A percentile compares a stretch with the other conserved stretches of the same genome.
phyloP scores from a whole-genome alignment of 345 rosid genomes.

The Zanthoxylum bungeanum region DNA sequence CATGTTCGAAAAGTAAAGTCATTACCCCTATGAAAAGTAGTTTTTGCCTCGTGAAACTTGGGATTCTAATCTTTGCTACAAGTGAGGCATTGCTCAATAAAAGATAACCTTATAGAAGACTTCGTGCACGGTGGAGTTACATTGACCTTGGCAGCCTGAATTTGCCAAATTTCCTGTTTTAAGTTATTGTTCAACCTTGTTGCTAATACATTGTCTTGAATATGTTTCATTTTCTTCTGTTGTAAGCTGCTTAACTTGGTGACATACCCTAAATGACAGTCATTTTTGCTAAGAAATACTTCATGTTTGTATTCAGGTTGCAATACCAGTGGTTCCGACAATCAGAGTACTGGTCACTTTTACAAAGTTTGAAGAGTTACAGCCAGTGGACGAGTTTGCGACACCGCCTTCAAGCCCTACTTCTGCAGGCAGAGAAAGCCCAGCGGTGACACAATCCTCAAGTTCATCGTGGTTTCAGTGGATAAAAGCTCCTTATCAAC shows the following conservation, averaged over 20 bases:
- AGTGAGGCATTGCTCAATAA: neutral
- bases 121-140: neutral
- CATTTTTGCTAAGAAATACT: conserved; percentile 10
- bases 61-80: neutral
- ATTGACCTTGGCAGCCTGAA: neutral
- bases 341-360: conserved; percentile 86
- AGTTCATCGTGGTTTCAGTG: conserved; percentile 89
- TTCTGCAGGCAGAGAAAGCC: conserved; percentile 57
- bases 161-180: neutral
- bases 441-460: conserved; percentile 39
- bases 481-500: conserved; percentile 79
- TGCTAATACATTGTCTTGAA: neutral
- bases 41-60: neutral
- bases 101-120: neutral
- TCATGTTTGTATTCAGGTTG: conserved; percentile 56
- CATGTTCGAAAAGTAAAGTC: neutral
- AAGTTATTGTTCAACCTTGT: neutral
- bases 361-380: conserved; percentile 87
- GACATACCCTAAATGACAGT: neutral
- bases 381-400: conserved; percentile 75
- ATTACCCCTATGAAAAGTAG: too few relatives aligned
- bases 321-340: conserved; percentile 95
- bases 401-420: conserved; percentile 93
- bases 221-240: neutral
- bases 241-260: neutral